A percentile compares a stretch with the other conserved stretches of the same genome.
Evolutionary conservation across 352 stramenopile species (phyloP).

Genomic region (Globisporangium okanoganense): DNA sequence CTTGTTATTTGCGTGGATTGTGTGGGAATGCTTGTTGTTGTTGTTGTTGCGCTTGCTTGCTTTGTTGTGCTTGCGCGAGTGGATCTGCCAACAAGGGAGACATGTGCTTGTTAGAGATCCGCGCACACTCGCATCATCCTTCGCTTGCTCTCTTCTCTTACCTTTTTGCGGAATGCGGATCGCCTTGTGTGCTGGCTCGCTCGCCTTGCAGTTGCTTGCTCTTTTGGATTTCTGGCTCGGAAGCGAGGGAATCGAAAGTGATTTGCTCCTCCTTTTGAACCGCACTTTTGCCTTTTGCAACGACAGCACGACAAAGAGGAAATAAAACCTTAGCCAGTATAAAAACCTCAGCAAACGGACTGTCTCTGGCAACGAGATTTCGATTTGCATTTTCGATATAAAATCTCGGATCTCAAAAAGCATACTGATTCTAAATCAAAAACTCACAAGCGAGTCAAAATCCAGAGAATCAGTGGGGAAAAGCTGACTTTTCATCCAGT

Average conservation of each 20-base stretch:
- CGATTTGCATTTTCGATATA: too few relatives aligned
- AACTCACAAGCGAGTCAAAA: background rate
- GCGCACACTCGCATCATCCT: background rate
- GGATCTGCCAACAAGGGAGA: background rate
- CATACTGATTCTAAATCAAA: constrained; percentile 2
- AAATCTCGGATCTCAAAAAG: background rate
- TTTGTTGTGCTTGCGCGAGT: background rate
- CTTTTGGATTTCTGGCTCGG: constrained; percentile 7
- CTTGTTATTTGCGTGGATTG: background rate
- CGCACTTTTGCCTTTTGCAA: background rate
- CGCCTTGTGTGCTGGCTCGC: background rate
- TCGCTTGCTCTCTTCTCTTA: background rate
- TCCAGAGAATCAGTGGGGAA: constrained; percentile 8
- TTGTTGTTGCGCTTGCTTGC: background rate
- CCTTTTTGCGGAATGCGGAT: constrained; percentile 6
- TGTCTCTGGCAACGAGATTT: too few relatives aligned
- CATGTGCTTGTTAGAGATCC: background rate
- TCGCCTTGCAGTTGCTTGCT: background rate
- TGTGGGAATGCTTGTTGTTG: background rate
- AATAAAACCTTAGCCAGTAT: too few relatives aligned
- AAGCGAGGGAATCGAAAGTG: background rate
- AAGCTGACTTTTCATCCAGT: background rate
- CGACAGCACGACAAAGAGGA: constrained; percentile 5
- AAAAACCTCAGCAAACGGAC: too few relatives aligned
- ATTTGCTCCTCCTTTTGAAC: constrained; percentile 8